Percentiles rank a stretch among this genome's conserved stretches.
Conservation (phyloP, 2,329 filamentous ascomycete species). For the Diplodia mutila region DNA sequence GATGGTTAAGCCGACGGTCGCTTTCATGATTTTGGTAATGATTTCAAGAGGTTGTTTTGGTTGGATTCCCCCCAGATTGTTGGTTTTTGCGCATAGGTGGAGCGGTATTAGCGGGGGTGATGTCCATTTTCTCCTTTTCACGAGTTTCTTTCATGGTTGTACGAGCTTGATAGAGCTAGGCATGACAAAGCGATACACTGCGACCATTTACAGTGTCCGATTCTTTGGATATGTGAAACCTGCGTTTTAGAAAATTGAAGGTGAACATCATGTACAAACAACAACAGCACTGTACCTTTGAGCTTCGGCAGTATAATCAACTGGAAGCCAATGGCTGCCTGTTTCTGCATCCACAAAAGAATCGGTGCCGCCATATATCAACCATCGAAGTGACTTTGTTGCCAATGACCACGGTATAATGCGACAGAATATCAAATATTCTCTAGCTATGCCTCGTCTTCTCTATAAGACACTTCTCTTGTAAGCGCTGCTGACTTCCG, state of each 20-base stretch:
- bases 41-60: background rate
- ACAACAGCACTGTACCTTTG: background rate
- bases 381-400: background rate
- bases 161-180: background rate
- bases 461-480: background rate
- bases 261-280: background rate
- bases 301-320: background rate
- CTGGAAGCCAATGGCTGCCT: background rate
- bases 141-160: background rate
- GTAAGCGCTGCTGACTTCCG: background rate
- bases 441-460: background rate
- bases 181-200: slow-evolving; percentile 22
- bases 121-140: background rate
- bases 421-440: too few relatives aligned
- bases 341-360: background rate
- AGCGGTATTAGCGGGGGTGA: background rate
- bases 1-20: slow-evolving; percentile 16
- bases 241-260: background rate
- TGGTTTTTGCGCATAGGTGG: background rate
- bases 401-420: too few relatives aligned
- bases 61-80: slow-evolving; percentile 21
- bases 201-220: background rate
- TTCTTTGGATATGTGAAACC: background rate
- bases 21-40: slow-evolving; percentile 8
- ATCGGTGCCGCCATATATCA: background rate